Evolutionary conservation across 176 grass and related monocot genomes (phyloP), one percentile per base, ranked within the genome.

Genomic region (Secale cereale): DNA sequence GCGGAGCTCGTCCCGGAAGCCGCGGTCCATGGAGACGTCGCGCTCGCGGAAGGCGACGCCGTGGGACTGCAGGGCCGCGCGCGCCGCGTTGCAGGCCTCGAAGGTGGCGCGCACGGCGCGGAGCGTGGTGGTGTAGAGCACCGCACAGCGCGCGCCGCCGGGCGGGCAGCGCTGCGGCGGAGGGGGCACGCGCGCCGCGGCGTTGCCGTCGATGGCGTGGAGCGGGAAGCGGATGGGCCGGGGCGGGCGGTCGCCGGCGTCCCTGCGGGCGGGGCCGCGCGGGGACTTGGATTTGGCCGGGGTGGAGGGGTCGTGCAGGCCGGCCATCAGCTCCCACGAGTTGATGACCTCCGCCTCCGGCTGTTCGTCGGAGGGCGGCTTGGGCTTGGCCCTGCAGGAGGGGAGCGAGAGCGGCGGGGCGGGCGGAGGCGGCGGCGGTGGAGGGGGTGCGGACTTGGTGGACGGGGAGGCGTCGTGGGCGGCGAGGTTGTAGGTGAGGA

Each of bases 281-380:
- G 61, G 61, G 15, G 84, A 14, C 77, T 69, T 83, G 17, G 84
- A 14, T 67, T 82, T 83, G 23, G 43, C 74, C 0, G 85, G 89
- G 28, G 90, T 89, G 80, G 76, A 75, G 16, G 87, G 81, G 65
- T 90, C 86, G 52, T 87, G 60, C 32, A 94, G 92, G 77, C 92
- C 92, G 5, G 90, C 93, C 93, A 92, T 94, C 46, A 92, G 87
- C 74, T 94, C 90, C 93, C 90, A 94, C 2, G 90, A 90, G 82
- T 94, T 94, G 85, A 94, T 92, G 73, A 94, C 85, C 85, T 94
- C 52, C 19, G 52, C 52, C 52, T 57, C 52, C 19, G 19, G 52
- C 7, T 57, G 52, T 19, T 57, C 52, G 52, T 57, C 52, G 19
- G 52, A 57, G 52, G 52, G 52, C 52, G 52, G 52, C 52, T 22